Evolutionary conservation across 2,329 filamentous ascomycete genomes (phyloP).

Genomic region (Phaeosphaeriaceae sp.): DNA sequence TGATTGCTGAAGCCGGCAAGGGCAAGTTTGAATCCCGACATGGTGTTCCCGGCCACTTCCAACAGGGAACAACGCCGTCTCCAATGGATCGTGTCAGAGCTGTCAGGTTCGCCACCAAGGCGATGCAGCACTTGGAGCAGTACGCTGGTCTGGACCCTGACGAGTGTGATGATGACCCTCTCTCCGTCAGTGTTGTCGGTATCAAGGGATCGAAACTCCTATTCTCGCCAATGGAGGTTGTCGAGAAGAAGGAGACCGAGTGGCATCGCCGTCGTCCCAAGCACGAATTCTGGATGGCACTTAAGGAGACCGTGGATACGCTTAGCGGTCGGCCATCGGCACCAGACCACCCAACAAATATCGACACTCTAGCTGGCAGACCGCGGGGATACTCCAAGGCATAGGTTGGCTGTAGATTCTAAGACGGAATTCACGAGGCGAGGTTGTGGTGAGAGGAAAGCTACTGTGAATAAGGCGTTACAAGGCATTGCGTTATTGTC

Average conservation of each 20-base stretch:
- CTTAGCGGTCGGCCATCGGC: constrained; percentile 66
- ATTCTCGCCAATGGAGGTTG: constrained; percentile 80
- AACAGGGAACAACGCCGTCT: constrained; percentile 64
- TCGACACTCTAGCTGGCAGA: constrained; percentile 31
- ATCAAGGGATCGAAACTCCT: constrained; percentile 89
- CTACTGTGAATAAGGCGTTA: constrained; percentile 2
- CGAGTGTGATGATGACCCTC: constrained; percentile 74
- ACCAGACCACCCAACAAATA: constrained; percentile 18
- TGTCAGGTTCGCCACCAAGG: constrained; percentile 90
- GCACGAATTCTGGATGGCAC: constrained; percentile 81
- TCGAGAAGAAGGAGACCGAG: constrained; percentile 86
- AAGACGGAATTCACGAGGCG: too few relatives aligned
- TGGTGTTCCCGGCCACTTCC: constrained; percentile 62
- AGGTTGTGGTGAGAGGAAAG: too few relatives aligned
- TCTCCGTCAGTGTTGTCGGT: constrained; percentile 83
- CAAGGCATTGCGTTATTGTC: background rate
- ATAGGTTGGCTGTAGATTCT: background rate
- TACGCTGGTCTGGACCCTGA: constrained; percentile 70
- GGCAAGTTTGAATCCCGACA: constrained; percentile 92
- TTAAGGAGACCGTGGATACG: constrained; percentile 84
- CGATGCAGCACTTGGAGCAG: constrained; percentile 86
- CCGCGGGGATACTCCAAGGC: constrained; percentile 9
- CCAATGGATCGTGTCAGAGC: constrained; percentile 96
- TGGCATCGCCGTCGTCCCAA: constrained; percentile 89
- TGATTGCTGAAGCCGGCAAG: constrained; percentile 91